These are phyloP conservation scores for Blastobotrys capitulatus DNA, from an alignment of 1,139 yeast genomes.

Conservation along the genomic window DNA sequence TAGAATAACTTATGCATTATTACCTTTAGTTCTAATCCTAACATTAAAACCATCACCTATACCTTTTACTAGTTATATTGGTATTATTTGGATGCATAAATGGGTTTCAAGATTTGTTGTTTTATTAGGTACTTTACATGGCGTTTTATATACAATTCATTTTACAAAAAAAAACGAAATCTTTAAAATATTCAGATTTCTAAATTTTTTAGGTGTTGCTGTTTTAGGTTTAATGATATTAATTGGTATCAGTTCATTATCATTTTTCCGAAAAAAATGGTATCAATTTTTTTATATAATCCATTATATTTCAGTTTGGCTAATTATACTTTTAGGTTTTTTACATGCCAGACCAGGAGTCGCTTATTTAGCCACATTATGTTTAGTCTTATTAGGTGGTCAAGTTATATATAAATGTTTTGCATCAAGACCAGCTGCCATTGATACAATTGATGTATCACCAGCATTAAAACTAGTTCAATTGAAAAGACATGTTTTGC, in stretches of 20 bases:
- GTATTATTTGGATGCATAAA: slow-evolving; percentile 59
- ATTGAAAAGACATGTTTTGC: slow-evolving; percentile 32
- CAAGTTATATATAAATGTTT: slow-evolving; percentile 30
- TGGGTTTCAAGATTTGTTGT: slow-evolving; percentile 72
- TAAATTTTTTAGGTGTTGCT: slow-evolving; percentile 60
- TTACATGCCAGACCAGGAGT: slow-evolving; percentile 80
- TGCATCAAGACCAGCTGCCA: slow-evolving; percentile 26
- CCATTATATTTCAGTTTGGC: slow-evolving; percentile 69
- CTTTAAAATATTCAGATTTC: slow-evolving; percentile 39
- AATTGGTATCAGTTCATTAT: slow-evolving; percentile 52
- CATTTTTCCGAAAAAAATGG: slow-evolving; percentile 46
- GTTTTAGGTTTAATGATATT: slow-evolving; percentile 41
- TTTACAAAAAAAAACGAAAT: slow-evolving; percentile 41
- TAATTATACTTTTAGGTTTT: slow-evolving; percentile 50
- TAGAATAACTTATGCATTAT: slow-evolving; percentile 58
- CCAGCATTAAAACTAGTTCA: slow-evolving; percentile 32
- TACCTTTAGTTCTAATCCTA: slow-evolving; percentile 60
- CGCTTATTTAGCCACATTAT: slow-evolving; percentile 44
- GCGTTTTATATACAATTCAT: slow-evolving; percentile 46
- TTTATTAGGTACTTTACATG: slow-evolving; percentile 49
- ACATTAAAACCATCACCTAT: slow-evolving; percentile 58
- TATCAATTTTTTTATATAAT: slow-evolving; percentile 58
- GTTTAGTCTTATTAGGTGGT: slow-evolving; percentile 44
- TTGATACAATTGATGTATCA: slow-evolving; percentile 28
- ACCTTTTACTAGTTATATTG: slow-evolving; percentile 51